Evolutionary conservation across 345 rosid genomes (phyloP), one percentile per base, ranked within the genome.

Genomic region (Camelina sativa): DNA sequence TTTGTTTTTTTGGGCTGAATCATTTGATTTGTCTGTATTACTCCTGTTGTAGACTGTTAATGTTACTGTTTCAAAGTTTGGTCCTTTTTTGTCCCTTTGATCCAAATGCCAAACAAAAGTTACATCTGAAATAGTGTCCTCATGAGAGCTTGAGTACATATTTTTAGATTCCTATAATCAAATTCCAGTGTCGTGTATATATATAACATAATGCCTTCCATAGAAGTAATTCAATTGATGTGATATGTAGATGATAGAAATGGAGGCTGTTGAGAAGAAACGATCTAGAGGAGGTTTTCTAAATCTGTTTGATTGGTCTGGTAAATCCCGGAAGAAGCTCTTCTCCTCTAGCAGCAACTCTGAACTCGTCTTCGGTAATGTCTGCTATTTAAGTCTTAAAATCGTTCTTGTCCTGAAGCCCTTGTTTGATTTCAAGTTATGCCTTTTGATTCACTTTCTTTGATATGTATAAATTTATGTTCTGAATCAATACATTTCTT

Each of bases 301-400:
- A n/a, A 68, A 85, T 65, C 77, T 92, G 35, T 95, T 95, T 76
- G 93, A 89, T 74, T 91, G 98, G 99, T 82, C 88, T 76, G 87
- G 91, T 12, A 96, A 88, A 84, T 96, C 97, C 62, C 75, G 85
- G 47, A 92, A 91, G 88, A 92, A 89, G 82, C 83, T 88, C 46
- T 85, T 92, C 81, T 16, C 90, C 91, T 90, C 85, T 35, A 62
- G 0, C 44, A 54, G 10, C 55, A 63, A 9, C 59, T 22, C 68
- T 0, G 6, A 17, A 40, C 58, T 25, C 11, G 41, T 38, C 58
- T 66, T 74, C 1, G 77, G 78, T 73, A 73, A 64, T 71, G 50
- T 30, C 66, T 67, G 3, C 52, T 8, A 25, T 47, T 57, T 48
- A 43, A 43, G 28, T 47, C 48, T 66, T 16, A 47, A 47, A 47